These are phyloP conservation scores for Globisporangium barbulae DNA, from an alignment of 352 stramenopile species.

Conservation along the genomic window DNA sequence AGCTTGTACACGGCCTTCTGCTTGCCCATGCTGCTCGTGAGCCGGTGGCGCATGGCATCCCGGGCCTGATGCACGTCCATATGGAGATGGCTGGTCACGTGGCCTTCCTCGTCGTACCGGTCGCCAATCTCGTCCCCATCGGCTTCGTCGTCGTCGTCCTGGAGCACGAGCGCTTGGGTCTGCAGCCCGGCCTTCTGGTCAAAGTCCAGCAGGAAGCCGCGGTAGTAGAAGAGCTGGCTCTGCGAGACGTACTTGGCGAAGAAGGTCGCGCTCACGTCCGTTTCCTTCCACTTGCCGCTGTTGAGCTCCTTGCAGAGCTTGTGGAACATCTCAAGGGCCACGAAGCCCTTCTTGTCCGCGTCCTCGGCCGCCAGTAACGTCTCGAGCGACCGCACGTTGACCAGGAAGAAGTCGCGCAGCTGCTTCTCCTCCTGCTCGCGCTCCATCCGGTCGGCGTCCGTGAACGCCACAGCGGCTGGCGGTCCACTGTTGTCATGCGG, in stretches of 20 bases:
- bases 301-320: conserved; percentile 39
- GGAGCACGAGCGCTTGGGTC: conserved; percentile 49
- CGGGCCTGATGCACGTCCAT: conserved; percentile 47
- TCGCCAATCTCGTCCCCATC: no score
- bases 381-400: conserved; percentile 42
- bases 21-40: conserved; percentile 37
- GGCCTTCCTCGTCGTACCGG: background rate
- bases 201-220: conserved; percentile 65
- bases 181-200: conserved; percentile 46
- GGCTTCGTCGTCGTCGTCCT: conserved; percentile 49
- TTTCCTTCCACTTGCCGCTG: conserved; percentile 32
- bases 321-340: conserved; percentile 37
- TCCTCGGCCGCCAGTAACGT: conserved; percentile 34
- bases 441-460: conserved; percentile 16
- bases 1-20: conserved; percentile 64
- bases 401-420: conserved; percentile 40
- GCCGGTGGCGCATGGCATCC: conserved; percentile 46
- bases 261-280: conserved; percentile 28
- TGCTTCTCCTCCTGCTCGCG: conserved; percentile 32
- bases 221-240: conserved; percentile 56
- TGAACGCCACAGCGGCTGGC: no score
- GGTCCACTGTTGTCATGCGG: conserved; percentile 1
- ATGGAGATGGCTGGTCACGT: no score
- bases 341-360: conserved; percentile 47
- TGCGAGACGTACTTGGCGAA: conserved; percentile 52